A percentile compares a stretch with the other conserved stretches of the same genome.
Evolutionary conservation across 768 basidiomycete genomes (phyloP).

Genomic region (Mycena galericulata): DNA sequence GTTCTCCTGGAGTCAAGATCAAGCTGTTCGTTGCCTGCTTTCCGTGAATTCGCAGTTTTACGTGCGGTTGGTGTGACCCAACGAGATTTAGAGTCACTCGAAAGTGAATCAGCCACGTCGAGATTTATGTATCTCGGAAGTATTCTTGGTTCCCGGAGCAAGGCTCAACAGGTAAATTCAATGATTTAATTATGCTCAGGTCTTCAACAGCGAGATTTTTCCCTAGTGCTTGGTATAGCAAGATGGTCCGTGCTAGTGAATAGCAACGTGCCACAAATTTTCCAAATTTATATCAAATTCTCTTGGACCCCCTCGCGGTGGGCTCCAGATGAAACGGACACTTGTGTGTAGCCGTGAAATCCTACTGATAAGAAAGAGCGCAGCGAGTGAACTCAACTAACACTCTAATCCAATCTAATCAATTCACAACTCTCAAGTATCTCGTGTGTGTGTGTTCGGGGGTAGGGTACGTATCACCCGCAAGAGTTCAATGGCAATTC

Average conservation of each 20-base stretch:
- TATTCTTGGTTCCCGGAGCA: constrained; percentile 1
- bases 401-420: neutral
- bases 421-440: constrained; percentile 1
- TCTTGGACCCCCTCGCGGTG: constrained; percentile 1
- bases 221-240: neutral
- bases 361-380: neutral
- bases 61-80: neutral
- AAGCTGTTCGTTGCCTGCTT: neutral
- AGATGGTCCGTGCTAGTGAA: neutral
- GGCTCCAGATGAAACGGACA: constrained; percentile 11
- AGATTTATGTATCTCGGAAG: neutral
- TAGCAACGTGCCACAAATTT: neutral
- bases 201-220: neutral
- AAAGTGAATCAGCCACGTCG: neutral
- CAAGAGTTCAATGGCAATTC: neutral
- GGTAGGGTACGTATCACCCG: neutral
- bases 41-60: neutral
- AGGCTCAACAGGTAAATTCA: neutral
- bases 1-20: neutral
- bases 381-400: neutral
- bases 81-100: neutral
- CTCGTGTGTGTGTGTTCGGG: constrained; percentile 40
- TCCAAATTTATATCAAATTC: neutral
- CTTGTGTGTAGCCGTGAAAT: constrained; percentile 5
- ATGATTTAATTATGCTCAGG: neutral